phyloP scores from a whole-genome alignment of 352 stramenopile species.

The Phytophthora kernoviae region DNA sequence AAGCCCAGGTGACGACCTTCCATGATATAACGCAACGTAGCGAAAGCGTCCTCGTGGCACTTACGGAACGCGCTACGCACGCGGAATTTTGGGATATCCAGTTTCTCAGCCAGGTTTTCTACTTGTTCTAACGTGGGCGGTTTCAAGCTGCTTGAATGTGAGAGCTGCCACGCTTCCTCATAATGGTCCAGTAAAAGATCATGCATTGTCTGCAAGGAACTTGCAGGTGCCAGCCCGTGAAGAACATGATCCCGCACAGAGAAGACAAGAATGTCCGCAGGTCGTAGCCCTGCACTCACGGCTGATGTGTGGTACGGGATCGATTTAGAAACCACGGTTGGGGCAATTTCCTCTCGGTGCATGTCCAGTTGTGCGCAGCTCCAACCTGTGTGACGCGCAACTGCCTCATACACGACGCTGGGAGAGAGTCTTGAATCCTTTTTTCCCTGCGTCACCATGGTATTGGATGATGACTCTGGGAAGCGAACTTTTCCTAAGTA shows the following conservation, averaged over 20 bases:
- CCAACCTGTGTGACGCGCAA: slow-evolving; percentile 46
- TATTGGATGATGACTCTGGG: slow-evolving; percentile 15
- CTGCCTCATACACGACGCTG: slow-evolving; percentile 49
- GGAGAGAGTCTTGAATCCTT: slow-evolving; percentile 28
- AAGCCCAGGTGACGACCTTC: slow-evolving; percentile 80
- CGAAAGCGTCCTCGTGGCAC: slow-evolving; percentile 67
- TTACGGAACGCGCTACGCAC: slow-evolving; percentile 83
- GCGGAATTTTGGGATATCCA: slow-evolving; percentile 83
- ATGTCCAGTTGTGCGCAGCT: slow-evolving; percentile 54
- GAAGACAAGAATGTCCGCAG: slow-evolving; percentile 75
- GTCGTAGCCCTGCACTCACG: slow-evolving; percentile 32
- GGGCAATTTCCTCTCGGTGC: slow-evolving; percentile 81
- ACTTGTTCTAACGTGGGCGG: slow-evolving; percentile 62
- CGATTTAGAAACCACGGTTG: slow-evolving; percentile 51
- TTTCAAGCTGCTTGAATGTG: slow-evolving; percentile 13
- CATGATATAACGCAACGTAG: slow-evolving; percentile 83
- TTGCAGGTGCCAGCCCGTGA: neutral
- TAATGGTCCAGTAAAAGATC: slow-evolving; percentile 53
- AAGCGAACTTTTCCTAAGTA: slow-evolving; percentile 60
- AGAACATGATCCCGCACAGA: slow-evolving; percentile 29
- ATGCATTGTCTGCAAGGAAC: slow-evolving; percentile 5
- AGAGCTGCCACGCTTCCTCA: slow-evolving; percentile 37
- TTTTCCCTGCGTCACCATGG: slow-evolving; percentile 5
- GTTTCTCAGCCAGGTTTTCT: slow-evolving; percentile 62
- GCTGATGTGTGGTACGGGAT: slow-evolving; percentile 41